A percentile compares a stretch with the other conserved stretches of the same genome.
These are phyloP conservation scores for Xerophyta viscosa DNA, from an alignment of 106 monocot species.

Conservation along the genomic window DNA sequence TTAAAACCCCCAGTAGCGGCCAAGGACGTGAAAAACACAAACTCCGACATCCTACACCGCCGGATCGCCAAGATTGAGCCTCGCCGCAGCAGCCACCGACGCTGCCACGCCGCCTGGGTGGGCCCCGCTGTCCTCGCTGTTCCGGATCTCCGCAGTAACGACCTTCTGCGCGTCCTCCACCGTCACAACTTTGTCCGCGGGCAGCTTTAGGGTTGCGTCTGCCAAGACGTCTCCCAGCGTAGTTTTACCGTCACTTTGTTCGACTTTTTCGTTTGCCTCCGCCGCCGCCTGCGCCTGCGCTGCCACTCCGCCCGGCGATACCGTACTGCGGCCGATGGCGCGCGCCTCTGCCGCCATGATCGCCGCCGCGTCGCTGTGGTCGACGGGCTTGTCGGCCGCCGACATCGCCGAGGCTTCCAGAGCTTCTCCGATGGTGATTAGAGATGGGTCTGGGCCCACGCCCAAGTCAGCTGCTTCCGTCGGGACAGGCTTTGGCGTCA, in stretches of 20 bases:
- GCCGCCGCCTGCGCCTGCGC: conserved; percentile 20
- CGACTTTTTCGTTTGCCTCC: conserved; percentile 9
- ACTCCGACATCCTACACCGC: too few species aligned
- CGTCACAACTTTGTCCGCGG: conserved; percentile 25
- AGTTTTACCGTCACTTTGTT: conserved; percentile 12
- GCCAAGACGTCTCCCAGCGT: conserved; percentile 17
- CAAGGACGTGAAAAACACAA: too few species aligned
- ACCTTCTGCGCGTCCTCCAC: conserved; percentile 36
- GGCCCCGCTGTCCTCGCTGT: background rate
- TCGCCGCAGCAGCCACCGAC: conserved; percentile 16
- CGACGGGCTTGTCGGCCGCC: conserved; percentile 13
- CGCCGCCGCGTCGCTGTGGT: conserved; percentile 24
- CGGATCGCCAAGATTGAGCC: background rate
- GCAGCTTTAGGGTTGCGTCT: conserved; percentile 19
- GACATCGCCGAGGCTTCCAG: conserved; percentile 19
- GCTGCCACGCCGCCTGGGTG: conserved; percentile 9
- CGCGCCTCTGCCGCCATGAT: conserved; percentile 26
- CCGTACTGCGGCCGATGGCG: conserved; percentile 10
- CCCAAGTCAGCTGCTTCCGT: background rate
- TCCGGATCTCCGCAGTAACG: conserved; percentile 17
- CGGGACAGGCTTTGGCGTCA: background rate
- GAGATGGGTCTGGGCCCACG: background rate
- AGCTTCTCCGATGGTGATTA: conserved; percentile 26
- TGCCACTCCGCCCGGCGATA: conserved; percentile 11
- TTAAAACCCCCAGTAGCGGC: too few species aligned